Conservation (phyloP, 305 asterid species). For the Solanum hybrid region DNA sequence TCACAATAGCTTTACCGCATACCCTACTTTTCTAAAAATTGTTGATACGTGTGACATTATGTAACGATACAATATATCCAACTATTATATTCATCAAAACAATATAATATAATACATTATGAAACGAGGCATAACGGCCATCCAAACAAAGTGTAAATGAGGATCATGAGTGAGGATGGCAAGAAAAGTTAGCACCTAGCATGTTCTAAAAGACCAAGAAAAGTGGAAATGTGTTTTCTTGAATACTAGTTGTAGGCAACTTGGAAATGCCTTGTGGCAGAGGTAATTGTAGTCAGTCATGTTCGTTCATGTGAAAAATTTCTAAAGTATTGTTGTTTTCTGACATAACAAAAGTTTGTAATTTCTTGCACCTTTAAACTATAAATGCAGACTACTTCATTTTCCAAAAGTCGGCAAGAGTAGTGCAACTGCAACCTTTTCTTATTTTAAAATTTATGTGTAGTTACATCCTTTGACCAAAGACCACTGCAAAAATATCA, state of each 20-base stretch:
- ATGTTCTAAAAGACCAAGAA: neutral
- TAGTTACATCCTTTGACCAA: neutral
- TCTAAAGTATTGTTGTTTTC: neutral
- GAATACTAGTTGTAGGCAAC: neutral
- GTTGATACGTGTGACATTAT: too few relatives aligned
- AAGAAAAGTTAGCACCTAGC: neutral
- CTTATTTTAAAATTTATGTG: neutral
- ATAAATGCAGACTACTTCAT: neutral
- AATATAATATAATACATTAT: neutral
- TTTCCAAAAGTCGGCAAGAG: neutral
- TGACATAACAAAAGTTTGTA: neutral
- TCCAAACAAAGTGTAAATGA: neutral
- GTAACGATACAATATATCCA: too few relatives aligned
- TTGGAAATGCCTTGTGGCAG: neutral
- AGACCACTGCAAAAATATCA: neutral
- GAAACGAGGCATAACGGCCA: neutral
- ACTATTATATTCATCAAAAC: too few relatives aligned
- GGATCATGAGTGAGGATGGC: neutral
- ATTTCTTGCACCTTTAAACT: neutral
- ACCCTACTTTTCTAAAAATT: too few relatives aligned
- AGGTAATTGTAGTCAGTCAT: neutral
- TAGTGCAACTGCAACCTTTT: neutral
- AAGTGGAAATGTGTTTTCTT: neutral
- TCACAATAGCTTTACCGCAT: too few relatives aligned
- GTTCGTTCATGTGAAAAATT: neutral